These are phyloP conservation scores for Fusarium zealandicum DNA, from an alignment of 2,329 filamentous ascomycete species.

Conservation along the genomic window DNA sequence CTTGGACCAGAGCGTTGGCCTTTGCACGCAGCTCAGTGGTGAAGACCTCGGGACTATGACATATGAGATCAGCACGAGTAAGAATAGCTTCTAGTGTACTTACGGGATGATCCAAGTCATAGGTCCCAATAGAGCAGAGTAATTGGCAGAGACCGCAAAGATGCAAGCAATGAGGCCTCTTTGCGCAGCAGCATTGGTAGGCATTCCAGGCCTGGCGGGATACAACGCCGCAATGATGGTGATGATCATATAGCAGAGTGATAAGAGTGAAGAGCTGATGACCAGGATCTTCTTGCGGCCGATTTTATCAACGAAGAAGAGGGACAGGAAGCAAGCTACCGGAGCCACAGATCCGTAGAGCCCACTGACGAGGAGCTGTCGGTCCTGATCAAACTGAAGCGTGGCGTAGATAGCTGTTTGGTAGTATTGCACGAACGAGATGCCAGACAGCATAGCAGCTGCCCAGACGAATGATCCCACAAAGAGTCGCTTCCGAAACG, in stretches of 20 bases:
- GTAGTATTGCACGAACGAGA: conserved; percentile 53
- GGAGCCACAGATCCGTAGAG: conserved; percentile 50
- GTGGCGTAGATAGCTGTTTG: conserved; percentile 53
- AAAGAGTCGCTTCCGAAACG: conserved; percentile 49
- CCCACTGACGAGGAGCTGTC: conserved; percentile 50
- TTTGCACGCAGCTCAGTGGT: conserved; percentile 51
- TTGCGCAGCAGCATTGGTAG: conserved; percentile 50
- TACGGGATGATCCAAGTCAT: conserved; percentile 55
- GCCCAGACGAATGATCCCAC: conserved; percentile 52
- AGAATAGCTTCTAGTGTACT: conserved; percentile 3
- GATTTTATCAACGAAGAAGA: conserved; percentile 51
- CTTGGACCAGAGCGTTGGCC: conserved; percentile 51
- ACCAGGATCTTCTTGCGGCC: conserved; percentile 49
- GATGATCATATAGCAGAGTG: conserved; percentile 49
- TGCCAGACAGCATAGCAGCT: conserved; percentile 51
- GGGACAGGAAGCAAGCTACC: conserved; percentile 47
- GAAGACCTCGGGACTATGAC: conserved; percentile 49
- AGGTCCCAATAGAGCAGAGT: conserved; percentile 49
- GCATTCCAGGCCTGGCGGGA: conserved; percentile 45
- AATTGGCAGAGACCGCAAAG: conserved; percentile 44
- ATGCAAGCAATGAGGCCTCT: conserved; percentile 51
- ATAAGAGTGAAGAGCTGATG: conserved; percentile 46
- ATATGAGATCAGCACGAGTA: rapidly evolving
- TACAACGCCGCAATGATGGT: conserved; percentile 49
- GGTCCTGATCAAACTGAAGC: conserved; percentile 47